Percentiles rank a stretch among this genome's conserved stretches.
phyloP scores from a whole-genome alignment of 2,329 filamentous ascomycete genomes.

The Monosporascus cannonballus region DNA sequence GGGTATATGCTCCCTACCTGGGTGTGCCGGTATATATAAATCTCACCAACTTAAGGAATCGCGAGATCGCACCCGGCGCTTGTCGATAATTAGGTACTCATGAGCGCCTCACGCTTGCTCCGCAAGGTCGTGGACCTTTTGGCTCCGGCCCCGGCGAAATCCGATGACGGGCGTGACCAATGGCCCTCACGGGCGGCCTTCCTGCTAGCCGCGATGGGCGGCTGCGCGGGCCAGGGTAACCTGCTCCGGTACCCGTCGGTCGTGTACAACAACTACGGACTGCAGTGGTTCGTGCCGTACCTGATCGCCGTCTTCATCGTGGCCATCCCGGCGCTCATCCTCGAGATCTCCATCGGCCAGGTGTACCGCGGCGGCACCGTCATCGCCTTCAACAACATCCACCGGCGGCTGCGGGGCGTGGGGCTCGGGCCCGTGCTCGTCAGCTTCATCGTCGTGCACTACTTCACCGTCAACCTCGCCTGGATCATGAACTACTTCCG shows the following conservation, averaged over 20 bases:
- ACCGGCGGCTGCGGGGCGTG: conserved; percentile 45
- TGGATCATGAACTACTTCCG: conserved; percentile 57
- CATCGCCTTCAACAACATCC: conserved; percentile 48
- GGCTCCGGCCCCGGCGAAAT: conserved; percentile 30
- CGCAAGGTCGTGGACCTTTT: conserved; percentile 25
- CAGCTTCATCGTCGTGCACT: conserved; percentile 48
- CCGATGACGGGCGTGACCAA: conserved; percentile 41
- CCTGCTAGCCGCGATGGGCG: conserved; percentile 52
- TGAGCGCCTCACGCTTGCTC: not conserved
- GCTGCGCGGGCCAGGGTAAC: conserved; percentile 52
- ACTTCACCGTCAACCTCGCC: conserved; percentile 50
- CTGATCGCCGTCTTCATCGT: conserved; percentile 48
- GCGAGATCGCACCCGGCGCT: not conserved
- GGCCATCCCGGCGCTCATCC: conserved; percentile 48
- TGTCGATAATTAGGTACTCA: not conserved
- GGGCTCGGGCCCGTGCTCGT: conserved; percentile 47
- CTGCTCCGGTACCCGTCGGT: conserved; percentile 51
- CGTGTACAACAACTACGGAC: conserved; percentile 53
- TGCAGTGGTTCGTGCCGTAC: conserved; percentile 57
- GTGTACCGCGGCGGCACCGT: conserved; percentile 50
- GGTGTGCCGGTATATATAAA: not conserved
- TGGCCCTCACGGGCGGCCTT: conserved; percentile 51
- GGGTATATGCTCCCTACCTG: not conserved
- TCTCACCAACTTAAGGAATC: not conserved
- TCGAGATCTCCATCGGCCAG: conserved; percentile 65